A percentile compares a stretch with the other conserved stretches of the same genome.
Evolutionary conservation across 2,329 filamentous ascomycete species (phyloP).

Genomic region (Fusarium heterosporum): DNA sequence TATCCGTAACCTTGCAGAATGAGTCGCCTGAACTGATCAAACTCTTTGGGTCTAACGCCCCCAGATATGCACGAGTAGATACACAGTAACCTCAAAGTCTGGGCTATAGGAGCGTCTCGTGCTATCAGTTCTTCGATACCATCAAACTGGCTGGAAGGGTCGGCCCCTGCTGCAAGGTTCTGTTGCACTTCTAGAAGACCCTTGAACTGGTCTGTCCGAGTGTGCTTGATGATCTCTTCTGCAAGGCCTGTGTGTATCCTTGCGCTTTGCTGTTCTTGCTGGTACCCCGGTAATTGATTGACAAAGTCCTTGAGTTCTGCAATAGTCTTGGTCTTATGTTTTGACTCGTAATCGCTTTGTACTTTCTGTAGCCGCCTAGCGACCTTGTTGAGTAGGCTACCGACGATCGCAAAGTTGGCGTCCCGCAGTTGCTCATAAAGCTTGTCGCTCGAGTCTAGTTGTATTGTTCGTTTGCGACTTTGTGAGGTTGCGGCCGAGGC

Average conservation of each 20-base stretch:
- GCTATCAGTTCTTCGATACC: conserved; percentile 95
- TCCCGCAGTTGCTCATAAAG: conserved; percentile 90
- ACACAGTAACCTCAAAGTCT: conserved; percentile 86
- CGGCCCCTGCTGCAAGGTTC: conserved; percentile 89
- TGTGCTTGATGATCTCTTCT: conserved; percentile 95
- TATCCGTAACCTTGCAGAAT: conserved; percentile 94
- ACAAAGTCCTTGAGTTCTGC: conserved; percentile 95
- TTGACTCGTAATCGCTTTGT: conserved; percentile 88
- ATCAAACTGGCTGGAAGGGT: conserved; percentile 89
- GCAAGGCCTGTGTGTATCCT: conserved; percentile 91
- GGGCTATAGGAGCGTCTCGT: conserved; percentile 82
- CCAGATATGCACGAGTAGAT: conserved; percentile 92
- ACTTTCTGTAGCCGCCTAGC: conserved; percentile 86
- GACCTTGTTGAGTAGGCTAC: conserved; percentile 87
- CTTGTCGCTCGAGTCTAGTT: conserved; percentile 88
- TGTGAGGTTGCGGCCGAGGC: conserved; percentile 67
- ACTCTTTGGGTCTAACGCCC: conserved; percentile 87
- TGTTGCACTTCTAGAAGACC: conserved; percentile 93
- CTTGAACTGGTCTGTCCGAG: conserved; percentile 88
- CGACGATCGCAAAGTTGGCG: conserved; percentile 95
- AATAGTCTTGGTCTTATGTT: conserved; percentile 87
- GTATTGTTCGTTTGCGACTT: conserved; percentile 84
- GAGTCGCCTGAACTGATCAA: conserved; percentile 88
- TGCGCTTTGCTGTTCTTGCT: conserved; percentile 92
- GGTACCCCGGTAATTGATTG: conserved; percentile 89